phyloP scores from a whole-genome alignment of 257 asterid genomes.

The Gynochthodes officinalis region DNA sequence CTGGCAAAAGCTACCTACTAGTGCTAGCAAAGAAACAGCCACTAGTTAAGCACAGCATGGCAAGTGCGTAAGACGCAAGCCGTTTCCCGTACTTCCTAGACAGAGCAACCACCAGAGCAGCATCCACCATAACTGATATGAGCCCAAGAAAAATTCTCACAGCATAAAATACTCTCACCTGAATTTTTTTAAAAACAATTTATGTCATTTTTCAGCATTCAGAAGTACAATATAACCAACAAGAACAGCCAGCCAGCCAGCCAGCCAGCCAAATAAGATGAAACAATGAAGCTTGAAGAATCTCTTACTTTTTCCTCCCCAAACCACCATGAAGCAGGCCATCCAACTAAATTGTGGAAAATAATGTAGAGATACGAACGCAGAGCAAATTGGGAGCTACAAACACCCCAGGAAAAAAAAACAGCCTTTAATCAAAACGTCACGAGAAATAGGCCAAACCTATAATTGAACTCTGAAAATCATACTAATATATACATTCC shows the following conservation, averaged over 20 bases:
- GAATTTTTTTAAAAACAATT: slow-evolving; percentile 26
- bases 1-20: slow-evolving; percentile 35
- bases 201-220: slow-evolving; percentile 3
- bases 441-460: slow-evolving; percentile 7
- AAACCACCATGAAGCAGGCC: slow-evolving; percentile 95
- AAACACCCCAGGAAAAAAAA: slow-evolving; percentile 5
- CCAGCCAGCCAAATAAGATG: not conserved
- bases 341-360: slow-evolving; percentile 76
- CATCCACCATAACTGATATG: slow-evolving; percentile 69
- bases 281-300: slow-evolving; percentile 1
- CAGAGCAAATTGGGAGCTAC: slow-evolving; percentile 87
- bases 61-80: slow-evolving; percentile 84
- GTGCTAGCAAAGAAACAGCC: slow-evolving; percentile 99
- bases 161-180: slow-evolving; percentile 92
- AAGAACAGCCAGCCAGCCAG: too few relatives aligned
- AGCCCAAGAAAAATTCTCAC: slow-evolving; percentile 78
- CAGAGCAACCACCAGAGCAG: slow-evolving; percentile 91
- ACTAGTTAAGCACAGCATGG: slow-evolving; percentile 96
- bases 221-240: not conserved
- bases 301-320: slow-evolving; percentile 77
- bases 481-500: not conserved
- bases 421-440: slow-evolving; percentile 13
- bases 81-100: slow-evolving; percentile 95
- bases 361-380: slow-evolving; percentile 80
- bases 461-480: slow-evolving; percentile 1